Conservation (phyloP, 768 basidiomycete species). For the Ramaria sp. region DNA sequence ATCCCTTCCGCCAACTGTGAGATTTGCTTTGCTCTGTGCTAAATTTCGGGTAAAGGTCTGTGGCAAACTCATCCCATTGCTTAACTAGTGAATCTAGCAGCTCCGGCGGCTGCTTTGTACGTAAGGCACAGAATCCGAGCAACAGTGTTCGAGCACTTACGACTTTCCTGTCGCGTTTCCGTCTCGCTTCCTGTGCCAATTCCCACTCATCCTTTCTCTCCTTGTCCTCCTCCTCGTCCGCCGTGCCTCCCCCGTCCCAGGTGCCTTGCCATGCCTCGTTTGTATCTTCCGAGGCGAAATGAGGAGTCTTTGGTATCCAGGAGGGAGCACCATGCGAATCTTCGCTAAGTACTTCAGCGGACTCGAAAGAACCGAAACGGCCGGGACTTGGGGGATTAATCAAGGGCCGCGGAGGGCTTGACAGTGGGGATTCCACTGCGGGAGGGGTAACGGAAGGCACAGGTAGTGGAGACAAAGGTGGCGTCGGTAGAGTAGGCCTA, state of each 20-base stretch:
- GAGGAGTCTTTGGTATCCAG: background rate
- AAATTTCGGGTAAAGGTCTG: conserved; percentile 40
- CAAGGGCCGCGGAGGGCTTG: background rate
- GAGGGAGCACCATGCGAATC: background rate
- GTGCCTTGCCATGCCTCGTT: conserved; percentile 14
- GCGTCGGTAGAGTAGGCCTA: background rate
- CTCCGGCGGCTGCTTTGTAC: conserved; percentile 48
- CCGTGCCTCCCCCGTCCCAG: conserved; percentile 17
- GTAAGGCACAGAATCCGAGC: conserved; percentile 1
- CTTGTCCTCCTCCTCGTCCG: conserved; percentile 17
- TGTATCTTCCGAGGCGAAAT: conserved; percentile 10
- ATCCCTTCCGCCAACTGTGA: conserved; percentile 28
- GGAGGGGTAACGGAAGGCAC: background rate
- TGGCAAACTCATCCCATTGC: conserved; percentile 41
- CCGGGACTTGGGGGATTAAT: conserved; percentile 31
- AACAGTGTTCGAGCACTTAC: conserved; percentile 31
- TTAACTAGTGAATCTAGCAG: conserved; percentile 45
- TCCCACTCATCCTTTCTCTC: conserved; percentile 34
- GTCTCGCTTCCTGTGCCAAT: conserved; percentile 32
- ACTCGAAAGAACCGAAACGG: conserved; percentile 50
- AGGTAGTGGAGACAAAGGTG: conserved; percentile 4
- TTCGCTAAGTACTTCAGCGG: conserved; percentile 23
- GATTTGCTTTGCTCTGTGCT: conserved; percentile 6
- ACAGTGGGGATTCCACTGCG: background rate
- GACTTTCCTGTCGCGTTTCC: conserved; percentile 49